A percentile compares a stretch with the other conserved stretches of the same genome.
phyloP scores from a whole-genome alignment of 2,329 filamentous ascomycete species.

The Chaetomium strumarium region DNA sequence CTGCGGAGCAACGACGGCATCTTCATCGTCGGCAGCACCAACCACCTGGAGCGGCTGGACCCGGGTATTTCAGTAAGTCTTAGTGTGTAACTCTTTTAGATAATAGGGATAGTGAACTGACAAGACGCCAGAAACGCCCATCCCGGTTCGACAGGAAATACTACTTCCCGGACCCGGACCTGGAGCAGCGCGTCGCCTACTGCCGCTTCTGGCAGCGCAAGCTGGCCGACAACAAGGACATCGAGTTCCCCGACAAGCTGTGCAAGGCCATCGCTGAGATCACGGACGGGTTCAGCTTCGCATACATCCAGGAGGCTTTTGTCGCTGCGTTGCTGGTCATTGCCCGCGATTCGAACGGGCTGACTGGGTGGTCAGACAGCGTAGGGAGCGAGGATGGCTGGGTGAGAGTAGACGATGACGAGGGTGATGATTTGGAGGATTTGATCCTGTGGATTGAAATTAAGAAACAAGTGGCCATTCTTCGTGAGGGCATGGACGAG shows the following conservation, averaged over 20 bases:
- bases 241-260: conserved; percentile 56
- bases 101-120: neutral
- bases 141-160: conserved; percentile 64
- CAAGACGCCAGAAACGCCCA: conserved; percentile 47
- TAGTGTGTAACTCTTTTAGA: neutral
- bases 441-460: conserved; percentile 56
- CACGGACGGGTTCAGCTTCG: conserved; percentile 61
- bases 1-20: conserved; percentile 65
- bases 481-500: conserved; percentile 54
- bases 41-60: conserved; percentile 60
- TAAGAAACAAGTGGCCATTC: conserved; percentile 55
- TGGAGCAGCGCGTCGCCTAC: conserved; percentile 52
- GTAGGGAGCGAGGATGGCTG: conserved; percentile 20
- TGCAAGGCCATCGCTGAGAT: conserved; percentile 55
- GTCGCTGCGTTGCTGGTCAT: conserved; percentile 57
- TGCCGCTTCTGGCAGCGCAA: conserved; percentile 57
- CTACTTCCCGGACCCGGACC: conserved; percentile 52
- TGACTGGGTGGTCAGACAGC: neutral
- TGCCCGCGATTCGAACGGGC: conserved; percentile 33
- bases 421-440: conserved; percentile 38
- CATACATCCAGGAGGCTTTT: conserved; percentile 65
- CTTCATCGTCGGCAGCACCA: conserved; percentile 62
- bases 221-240: conserved; percentile 49
- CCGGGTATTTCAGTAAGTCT: conserved; percentile 51
- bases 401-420: conserved; percentile 30